Evolutionary conservation across 371 early-diverging fungal genomes (phyloP).

Genomic region (Mortierella sp.): DNA sequence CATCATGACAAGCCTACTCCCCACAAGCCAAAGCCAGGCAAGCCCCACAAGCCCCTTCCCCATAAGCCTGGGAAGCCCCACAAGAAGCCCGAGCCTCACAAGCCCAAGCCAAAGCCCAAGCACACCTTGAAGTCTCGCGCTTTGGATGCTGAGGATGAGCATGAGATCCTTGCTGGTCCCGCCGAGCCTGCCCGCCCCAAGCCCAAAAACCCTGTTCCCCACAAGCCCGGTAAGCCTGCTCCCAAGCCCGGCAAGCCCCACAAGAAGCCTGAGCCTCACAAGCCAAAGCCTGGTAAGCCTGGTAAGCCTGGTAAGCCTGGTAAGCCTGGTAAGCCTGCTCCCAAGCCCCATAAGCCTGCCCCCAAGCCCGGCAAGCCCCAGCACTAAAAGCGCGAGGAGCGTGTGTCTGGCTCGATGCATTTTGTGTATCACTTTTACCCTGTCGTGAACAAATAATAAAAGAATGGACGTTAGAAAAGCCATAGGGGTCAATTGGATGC

Average conservation of each 20-base stretch:
- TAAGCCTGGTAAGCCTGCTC: not conserved
- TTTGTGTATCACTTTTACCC: too few relatives aligned
- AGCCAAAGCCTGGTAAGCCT: too few relatives aligned
- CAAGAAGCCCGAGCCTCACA: not conserved
- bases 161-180: not conserved
- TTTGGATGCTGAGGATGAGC: not conserved
- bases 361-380: not conserved
- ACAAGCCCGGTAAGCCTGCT: not conserved
- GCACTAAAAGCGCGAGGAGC: not conserved
- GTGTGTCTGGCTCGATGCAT: too few relatives aligned
- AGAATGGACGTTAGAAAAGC: too few relatives aligned
- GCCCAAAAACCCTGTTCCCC: not conserved
- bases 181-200: not conserved
- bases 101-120: not conserved
- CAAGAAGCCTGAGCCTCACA: not conserved
- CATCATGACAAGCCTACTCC: not conserved
- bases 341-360: not conserved
- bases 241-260: not conserved
- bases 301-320: conserved; percentile 1
- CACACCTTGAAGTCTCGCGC: not conserved
- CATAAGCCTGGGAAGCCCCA: conserved; percentile 3
- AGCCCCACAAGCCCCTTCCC: not conserved
- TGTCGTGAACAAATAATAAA: too few relatives aligned
- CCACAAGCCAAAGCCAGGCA: conserved; percentile 2
- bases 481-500: too few relatives aligned